A percentile compares a stretch with the other conserved stretches of the same genome.
phyloP scores from a whole-genome alignment of 2,329 filamentous ascomycete genomes.

The Colletotrichum tanaceti region DNA sequence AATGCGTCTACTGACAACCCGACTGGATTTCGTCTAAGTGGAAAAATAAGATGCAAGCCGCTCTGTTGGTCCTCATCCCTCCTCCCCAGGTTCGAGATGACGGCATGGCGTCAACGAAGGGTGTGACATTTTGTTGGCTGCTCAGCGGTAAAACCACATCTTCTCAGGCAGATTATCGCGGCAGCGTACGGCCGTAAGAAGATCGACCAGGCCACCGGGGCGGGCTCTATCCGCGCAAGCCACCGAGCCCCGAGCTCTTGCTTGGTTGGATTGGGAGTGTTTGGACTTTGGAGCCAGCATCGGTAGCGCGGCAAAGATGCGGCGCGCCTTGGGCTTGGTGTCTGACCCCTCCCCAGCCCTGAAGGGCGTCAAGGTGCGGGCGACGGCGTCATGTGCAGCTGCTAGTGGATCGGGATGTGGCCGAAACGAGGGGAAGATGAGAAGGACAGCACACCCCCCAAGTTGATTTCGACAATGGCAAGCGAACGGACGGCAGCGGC shows the following conservation, averaged over 20 bases:
- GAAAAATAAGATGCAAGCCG: background rate
- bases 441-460: background rate
- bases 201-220: slow-evolving; percentile 7
- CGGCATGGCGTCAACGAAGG: slow-evolving; percentile 4
- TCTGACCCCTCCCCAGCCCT: slow-evolving; percentile 28
- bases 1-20: slow-evolving; percentile 26
- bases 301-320: slow-evolving; percentile 33
- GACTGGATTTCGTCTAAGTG: background rate
- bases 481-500: background rate
- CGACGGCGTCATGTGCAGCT: slow-evolving; percentile 30
- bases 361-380: slow-evolving; percentile 27
- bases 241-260: background rate
- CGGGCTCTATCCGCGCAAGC: slow-evolving; percentile 16
- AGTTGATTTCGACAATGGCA: background rate
- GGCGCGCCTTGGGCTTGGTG: slow-evolving; percentile 25
- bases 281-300: slow-evolving; percentile 3
- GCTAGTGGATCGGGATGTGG: slow-evolving; percentile 24
- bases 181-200: slow-evolving; percentile 11
- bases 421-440: slow-evolving; percentile 1
- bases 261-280: slow-evolving; percentile 7
- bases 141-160: slow-evolving; percentile 28
- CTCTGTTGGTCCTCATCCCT: background rate
- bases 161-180: background rate
- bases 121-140: slow-evolving; percentile 32
- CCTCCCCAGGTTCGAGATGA: background rate